A percentile compares a stretch with the other conserved stretches of the same genome.
phyloP scores from a whole-genome alignment of 139 green algal species.

The Astrephomene gubernaculifera region DNA sequence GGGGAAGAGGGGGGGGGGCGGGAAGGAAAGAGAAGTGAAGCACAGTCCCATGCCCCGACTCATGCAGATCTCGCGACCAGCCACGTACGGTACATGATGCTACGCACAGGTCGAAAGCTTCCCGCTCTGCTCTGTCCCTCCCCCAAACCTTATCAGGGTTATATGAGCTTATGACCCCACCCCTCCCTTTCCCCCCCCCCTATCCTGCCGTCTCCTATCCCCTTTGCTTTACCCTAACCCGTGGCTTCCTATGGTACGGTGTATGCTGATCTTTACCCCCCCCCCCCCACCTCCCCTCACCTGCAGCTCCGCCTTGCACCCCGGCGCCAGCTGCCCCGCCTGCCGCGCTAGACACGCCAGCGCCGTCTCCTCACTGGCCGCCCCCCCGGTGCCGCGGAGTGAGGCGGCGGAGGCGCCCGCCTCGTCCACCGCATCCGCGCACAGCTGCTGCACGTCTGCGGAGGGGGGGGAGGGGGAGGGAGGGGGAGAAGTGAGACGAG shows the following conservation, averaged over 20 bases:
- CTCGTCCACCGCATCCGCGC: constrained; percentile 35
- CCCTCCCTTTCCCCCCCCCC: background rate
- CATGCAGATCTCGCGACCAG: too few species aligned
- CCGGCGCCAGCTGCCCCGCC: background rate
- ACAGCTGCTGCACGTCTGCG: constrained; percentile 39
- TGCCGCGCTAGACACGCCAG: constrained; percentile 48
- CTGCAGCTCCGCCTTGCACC: constrained; percentile 31
- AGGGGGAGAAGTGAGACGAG: too few species aligned
- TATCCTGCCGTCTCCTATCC: background rate
- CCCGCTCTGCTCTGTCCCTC: background rate
- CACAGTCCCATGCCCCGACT: too few species aligned
- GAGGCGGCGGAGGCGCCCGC: background rate
- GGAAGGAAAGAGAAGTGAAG: background rate
- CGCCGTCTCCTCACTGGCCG: background rate
- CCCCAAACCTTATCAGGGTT: background rate
- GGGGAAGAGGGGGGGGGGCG: background rate
- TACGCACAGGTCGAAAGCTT: background rate
- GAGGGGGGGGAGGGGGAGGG: too few species aligned
- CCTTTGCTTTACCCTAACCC: background rate
- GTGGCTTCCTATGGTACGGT: too few species aligned
- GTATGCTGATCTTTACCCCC: too few species aligned
- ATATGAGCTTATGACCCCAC: background rate
- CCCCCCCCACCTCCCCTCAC: constrained; percentile 2
- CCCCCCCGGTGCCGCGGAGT: background rate
- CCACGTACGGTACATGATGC: too few species aligned